phyloP scores from a whole-genome alignment of 441 rosid genomes.

The Adansonia madagascariensis region DNA sequence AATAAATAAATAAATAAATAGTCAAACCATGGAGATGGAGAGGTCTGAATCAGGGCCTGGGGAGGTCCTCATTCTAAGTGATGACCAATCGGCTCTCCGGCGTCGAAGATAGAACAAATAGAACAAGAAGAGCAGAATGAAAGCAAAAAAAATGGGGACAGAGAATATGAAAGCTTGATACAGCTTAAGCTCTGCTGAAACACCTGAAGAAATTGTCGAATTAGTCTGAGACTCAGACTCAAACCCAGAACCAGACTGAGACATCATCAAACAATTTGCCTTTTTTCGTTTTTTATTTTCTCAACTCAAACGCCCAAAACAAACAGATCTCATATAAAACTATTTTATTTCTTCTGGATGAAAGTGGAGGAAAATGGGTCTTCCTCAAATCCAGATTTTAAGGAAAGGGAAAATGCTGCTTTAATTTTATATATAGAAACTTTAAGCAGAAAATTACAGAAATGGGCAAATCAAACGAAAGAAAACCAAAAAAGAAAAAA shows the following conservation, averaged over 20 bases:
- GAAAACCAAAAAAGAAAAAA: not conserved
- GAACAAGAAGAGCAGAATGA: conserved; percentile 68
- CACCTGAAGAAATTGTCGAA: conserved; percentile 34
- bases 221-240: not conserved
- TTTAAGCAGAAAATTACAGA: not conserved
- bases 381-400: not conserved
- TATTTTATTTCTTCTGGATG: not conserved
- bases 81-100: conserved; percentile 62
- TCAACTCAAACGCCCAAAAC: not conserved
- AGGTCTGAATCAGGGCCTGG: conserved; percentile 34
- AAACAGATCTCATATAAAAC: not conserved
- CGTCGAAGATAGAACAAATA: conserved; percentile 83
- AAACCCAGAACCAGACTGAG: conserved; percentile 26
- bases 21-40: conserved; percentile 42
- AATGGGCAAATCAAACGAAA: not conserved
- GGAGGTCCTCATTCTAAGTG: conserved; percentile 62
- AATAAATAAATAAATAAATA: not conserved
- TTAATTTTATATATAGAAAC: not conserved
- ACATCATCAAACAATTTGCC: conserved; percentile 37
- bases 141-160: conserved; percentile 77
- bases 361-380: not conserved
- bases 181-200: conserved; percentile 64
- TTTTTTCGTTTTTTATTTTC: not conserved
- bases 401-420: not conserved
- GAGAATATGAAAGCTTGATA: conserved; percentile 79